Evolutionary conservation across 2,329 filamentous ascomycete species (phyloP).

Genomic region (Scolecobasidium constrictum): DNA sequence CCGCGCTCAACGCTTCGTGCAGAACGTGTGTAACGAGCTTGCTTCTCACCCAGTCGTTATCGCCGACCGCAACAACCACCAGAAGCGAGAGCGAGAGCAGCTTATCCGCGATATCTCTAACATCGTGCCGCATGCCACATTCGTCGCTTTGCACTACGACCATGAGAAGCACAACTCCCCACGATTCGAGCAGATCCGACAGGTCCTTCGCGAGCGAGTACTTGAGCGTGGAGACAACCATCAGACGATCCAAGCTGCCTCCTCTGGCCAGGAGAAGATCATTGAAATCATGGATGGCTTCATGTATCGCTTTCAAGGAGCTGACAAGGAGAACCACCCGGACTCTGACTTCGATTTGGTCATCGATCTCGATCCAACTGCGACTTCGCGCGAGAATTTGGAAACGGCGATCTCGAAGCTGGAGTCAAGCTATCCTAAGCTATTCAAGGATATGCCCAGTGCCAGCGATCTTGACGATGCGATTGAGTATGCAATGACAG

Average conservation of each 20-base stretch:
- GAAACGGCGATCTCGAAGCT: conserved; percentile 66
- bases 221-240: conserved; percentile 87
- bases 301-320: conserved; percentile 70
- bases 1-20: conserved; percentile 68
- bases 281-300: conserved; percentile 93
- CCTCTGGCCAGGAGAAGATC: conserved; percentile 61
- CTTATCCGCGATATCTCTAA: conserved; percentile 67
- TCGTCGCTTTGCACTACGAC: conserved; percentile 81
- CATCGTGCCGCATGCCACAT: conserved; percentile 50
- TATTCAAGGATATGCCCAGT: conserved; percentile 61
- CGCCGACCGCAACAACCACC: conserved; percentile 90
- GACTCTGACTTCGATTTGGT: conserved; percentile 75
- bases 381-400: conserved; percentile 73
- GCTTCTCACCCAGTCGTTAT: conserved; percentile 61
- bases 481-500: conserved; percentile 61
- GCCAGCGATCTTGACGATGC: conserved; percentile 68
- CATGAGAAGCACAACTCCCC: conserved; percentile 50
- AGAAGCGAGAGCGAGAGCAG: conserved; percentile 77
- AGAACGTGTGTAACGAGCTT: conserved; percentile 55
- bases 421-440: conserved; percentile 64
- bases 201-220: conserved; percentile 67
- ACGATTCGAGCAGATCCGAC: conserved; percentile 57
- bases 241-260: conserved; percentile 87
- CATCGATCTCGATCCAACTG: conserved; percentile 71
- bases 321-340: conserved; percentile 55